A percentile compares a stretch with the other conserved stretches of the same genome.
These are phyloP conservation scores for Polyplosphaeria fusca DNA, from an alignment of 495 filamentous ascomycete species.

Conservation along the genomic window DNA sequence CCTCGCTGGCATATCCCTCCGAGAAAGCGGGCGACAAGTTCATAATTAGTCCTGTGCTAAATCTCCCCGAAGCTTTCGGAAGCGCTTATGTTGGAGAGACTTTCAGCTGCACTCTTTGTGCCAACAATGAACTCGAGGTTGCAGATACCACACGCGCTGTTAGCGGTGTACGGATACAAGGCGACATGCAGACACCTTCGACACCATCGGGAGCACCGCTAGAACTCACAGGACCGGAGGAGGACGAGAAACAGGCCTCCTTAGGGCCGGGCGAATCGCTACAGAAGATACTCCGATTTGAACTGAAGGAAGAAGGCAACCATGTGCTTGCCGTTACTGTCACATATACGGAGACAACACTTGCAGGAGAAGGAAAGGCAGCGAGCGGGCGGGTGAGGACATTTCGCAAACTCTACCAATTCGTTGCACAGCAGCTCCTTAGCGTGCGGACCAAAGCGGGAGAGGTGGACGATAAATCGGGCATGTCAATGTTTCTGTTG, in stretches of 20 bases:
- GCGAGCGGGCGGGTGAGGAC: slow-evolving; percentile 64
- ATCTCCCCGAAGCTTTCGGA: slow-evolving; percentile 88
- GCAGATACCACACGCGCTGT: slow-evolving; percentile 44
- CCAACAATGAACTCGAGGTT: slow-evolving; percentile 73
- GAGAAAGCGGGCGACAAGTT: slow-evolving; percentile 50
- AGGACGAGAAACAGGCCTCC: slow-evolving; percentile 44
- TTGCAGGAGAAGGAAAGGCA: slow-evolving; percentile 40
- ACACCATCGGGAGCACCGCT: slow-evolving; percentile 51
- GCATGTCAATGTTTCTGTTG: slow-evolving; percentile 51
- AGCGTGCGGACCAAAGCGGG: slow-evolving; percentile 87
- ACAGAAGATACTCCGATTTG: slow-evolving; percentile 79
- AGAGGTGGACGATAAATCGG: slow-evolving; percentile 46
- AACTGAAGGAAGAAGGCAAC: slow-evolving; percentile 89
- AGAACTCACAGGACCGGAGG: slow-evolving; percentile 46
- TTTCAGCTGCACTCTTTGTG: slow-evolving; percentile 90
- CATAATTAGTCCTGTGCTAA: slow-evolving; percentile 65
- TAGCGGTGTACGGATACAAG: slow-evolving; percentile 73
- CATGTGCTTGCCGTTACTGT: slow-evolving; percentile 94
- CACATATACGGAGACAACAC: slow-evolving; percentile 69
- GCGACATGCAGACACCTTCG: slow-evolving; percentile 91
- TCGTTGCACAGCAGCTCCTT: slow-evolving; percentile 82
- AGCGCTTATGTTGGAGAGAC: slow-evolving; percentile 94
- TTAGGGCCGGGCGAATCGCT: slow-evolving; percentile 66
- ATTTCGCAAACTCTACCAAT: slow-evolving; percentile 95
- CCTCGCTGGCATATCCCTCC: slow-evolving; percentile 54